Evolutionary conservation across 352 stramenopile species (phyloP).

Genomic region (Phytophthora syringae): DNA sequence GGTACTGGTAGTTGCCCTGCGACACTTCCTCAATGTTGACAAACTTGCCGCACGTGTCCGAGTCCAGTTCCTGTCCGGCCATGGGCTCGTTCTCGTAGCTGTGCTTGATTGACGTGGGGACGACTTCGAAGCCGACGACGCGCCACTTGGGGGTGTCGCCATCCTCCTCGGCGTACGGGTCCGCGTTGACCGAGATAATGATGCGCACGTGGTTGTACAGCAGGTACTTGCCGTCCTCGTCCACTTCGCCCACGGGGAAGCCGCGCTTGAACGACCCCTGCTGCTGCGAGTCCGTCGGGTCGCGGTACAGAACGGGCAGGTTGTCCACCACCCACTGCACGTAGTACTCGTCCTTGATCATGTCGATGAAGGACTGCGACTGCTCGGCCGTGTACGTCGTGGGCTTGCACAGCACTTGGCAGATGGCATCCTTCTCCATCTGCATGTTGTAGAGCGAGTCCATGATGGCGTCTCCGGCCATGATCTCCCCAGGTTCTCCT

Average conservation of each 20-base stretch:
- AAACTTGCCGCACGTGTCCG: conserved; percentile 89
- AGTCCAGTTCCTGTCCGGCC: conserved; percentile 80
- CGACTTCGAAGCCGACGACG: conserved; percentile 97
- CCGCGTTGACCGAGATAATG: conserved; percentile 92
- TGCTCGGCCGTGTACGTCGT: conserved; percentile 86
- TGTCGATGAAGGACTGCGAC: conserved; percentile 85
- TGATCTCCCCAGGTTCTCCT: conserved; percentile 95
- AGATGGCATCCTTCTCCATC: conserved; percentile 91
- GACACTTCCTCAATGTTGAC: conserved; percentile 87
- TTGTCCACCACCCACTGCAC: conserved; percentile 96
- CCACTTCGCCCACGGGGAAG: conserved; percentile 94
- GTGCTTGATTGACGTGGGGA: conserved; percentile 96
- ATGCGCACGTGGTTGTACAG: conserved; percentile 99
- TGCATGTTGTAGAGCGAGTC: conserved; percentile 91
- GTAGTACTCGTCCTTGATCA: conserved; percentile 96
- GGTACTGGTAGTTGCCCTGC: conserved; percentile 86
- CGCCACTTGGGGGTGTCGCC: conserved; percentile 71
- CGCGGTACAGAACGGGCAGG: conserved; percentile 88
- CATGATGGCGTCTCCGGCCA: conserved; percentile 92
- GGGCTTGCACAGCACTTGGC: conserved; percentile 90
- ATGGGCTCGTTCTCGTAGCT: conserved; percentile 87
- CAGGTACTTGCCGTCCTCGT: conserved; percentile 92
- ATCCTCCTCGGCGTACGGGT: conserved; percentile 77
- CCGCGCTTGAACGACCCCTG: conserved; percentile 87
- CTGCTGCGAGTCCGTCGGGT: conserved; percentile 72